These are phyloP conservation scores for Kentomonas sorsogonicus DNA, from an alignment of 208 protist genomes.

Conservation along the genomic window DNA sequence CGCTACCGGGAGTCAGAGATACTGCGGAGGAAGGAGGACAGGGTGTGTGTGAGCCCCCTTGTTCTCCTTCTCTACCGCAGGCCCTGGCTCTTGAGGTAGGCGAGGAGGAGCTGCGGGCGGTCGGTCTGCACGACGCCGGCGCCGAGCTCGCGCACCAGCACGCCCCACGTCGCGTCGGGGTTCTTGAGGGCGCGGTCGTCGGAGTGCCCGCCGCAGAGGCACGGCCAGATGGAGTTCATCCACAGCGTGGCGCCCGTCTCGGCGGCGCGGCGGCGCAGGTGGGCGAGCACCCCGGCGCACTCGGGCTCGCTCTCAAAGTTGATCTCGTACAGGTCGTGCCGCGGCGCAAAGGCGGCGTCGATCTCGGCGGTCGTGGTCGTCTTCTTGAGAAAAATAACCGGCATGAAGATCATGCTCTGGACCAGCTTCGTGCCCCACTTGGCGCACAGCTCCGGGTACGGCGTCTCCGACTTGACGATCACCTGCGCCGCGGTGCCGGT, in stretches of 20 bases:
- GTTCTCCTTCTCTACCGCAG: slow-evolving; percentile 9
- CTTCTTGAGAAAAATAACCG: slow-evolving; percentile 36
- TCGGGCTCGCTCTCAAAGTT: slow-evolving; percentile 46
- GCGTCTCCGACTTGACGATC: slow-evolving; percentile 55
- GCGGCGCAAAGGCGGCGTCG: slow-evolving; percentile 19
- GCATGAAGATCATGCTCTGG: slow-evolving; percentile 57
- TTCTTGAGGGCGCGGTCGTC: slow-evolving; percentile 52
- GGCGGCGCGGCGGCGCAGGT: slow-evolving; percentile 30
- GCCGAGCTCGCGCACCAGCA: slow-evolving; percentile 33
- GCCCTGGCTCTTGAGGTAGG: slow-evolving; percentile 32
- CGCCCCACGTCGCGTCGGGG: slow-evolving; percentile 51
- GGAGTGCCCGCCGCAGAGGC: slow-evolving; percentile 51
- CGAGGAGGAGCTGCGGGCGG: slow-evolving; percentile 41
- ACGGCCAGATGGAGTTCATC: slow-evolving; percentile 68
- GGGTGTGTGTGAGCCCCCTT: too few relatives aligned
- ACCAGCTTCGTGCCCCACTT: slow-evolving; percentile 34
- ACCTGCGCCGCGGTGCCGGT: slow-evolving; percentile 42
- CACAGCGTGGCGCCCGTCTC: slow-evolving; percentile 33
- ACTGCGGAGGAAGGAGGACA: slow-evolving; percentile 6
- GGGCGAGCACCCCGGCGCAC: slow-evolving; percentile 18
- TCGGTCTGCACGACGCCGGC: slow-evolving; percentile 61
- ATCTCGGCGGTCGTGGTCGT: slow-evolving; percentile 36
- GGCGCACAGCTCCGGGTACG: slow-evolving; percentile 29
- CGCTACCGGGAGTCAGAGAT: too few relatives aligned
- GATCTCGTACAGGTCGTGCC: slow-evolving; percentile 47